phyloP scores from a whole-genome alignment of 768 basidiomycete genomes.

The Porphyrellus cyaneotinctus region DNA sequence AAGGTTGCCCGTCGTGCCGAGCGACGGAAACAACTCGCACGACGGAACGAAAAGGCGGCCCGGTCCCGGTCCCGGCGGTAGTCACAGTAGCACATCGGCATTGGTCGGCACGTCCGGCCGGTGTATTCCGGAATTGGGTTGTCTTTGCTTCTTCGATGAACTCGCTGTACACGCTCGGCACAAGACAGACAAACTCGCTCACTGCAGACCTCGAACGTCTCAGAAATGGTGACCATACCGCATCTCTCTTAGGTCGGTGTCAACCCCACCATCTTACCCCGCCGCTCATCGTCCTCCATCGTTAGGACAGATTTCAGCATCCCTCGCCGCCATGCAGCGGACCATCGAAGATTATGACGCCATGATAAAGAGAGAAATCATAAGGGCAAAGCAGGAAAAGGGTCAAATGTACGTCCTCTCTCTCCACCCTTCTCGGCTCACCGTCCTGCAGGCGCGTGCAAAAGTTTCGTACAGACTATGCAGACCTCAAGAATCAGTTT shows the following conservation, averaged over 20 bases:
- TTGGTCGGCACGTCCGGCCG: constrained; percentile 12
- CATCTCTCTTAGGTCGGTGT: constrained; percentile 74
- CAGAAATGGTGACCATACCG: constrained; percentile 73
- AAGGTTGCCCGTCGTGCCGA: constrained; percentile 61
- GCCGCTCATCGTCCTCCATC: constrained; percentile 10
- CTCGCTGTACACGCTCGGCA: constrained; percentile 89
- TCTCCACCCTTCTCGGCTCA: constrained; percentile 4
- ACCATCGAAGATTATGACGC: constrained; percentile 97
- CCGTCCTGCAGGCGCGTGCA: constrained; percentile 69
- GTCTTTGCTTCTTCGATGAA: constrained; percentile 60
- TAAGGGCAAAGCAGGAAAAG: constrained; percentile 95
- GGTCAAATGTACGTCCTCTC: constrained; percentile 67
- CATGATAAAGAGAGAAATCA: constrained; percentile 94
- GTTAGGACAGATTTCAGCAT: constrained; percentile 96
- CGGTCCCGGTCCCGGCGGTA: constrained; percentile 53
- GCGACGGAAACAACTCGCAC: constrained; percentile 55
- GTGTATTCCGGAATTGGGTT: constrained; percentile 1
- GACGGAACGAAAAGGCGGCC: constrained; percentile 69
- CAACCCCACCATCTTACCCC: neutral
- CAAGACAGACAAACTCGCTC: constrained; percentile 86
- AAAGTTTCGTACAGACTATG: constrained; percentile 85
- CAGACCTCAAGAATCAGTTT: constrained; percentile 78
- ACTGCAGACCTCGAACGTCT: constrained; percentile 83
- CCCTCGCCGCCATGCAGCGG: constrained; percentile 87
- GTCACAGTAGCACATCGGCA: constrained; percentile 2